Evolutionary conservation across 2,329 filamentous ascomycete species (phyloP), one percentile per base, ranked within the genome.

Genomic region (Penicillium oxalicum): DNA sequence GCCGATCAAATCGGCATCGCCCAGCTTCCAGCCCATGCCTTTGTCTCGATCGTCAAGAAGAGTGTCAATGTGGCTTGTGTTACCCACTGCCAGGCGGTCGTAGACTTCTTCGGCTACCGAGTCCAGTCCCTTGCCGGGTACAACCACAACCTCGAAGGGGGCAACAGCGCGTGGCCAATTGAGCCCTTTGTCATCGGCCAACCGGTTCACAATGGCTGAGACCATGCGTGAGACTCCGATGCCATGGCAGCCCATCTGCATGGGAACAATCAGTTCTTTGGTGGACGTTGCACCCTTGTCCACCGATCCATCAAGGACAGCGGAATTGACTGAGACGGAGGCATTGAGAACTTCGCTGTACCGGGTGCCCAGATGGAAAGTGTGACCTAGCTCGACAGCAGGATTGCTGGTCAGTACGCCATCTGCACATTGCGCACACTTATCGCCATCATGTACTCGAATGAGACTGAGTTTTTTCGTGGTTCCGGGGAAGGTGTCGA

Each of bases 241-340:
- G 0, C 93, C 93, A 64, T 96, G 89, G 66, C 93, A 98, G 47
- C 93, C 93, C 93, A 98, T 98, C 56, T 95, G 82, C 61, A 95
- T 78, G 0, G 83, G 76, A 0, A 82, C 75, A 7, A 67, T 66
- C 12, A 69, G 60, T 40, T 61, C 54, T 25, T 66, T 59, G 12
- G 59, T 50, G 27, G 44, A 63, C n/a, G 56, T 58, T 40, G 61
- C 53, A n/a, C 47, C 38, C 33, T 56, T 13, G 24, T 44, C 42
- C 8, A 54, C 44, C 18, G 56, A 49, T 27, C 28, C 57, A 6
- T 51, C 40, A 44, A 55, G 40, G 51, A 52, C 52, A 8, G 57
- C 54, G 29, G 57, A 61, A 26, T 71, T 77, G 26, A 74, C 57
- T 11, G 74, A 71, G 2, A 93, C 78, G 0, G 70, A 75, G 1